A percentile compares a stretch with the other conserved stretches of the same genome.
These are phyloP conservation scores for Acanthamoeba divionensis DNA, from an alignment of 208 protist genomes.

Conservation along the genomic window DNA sequence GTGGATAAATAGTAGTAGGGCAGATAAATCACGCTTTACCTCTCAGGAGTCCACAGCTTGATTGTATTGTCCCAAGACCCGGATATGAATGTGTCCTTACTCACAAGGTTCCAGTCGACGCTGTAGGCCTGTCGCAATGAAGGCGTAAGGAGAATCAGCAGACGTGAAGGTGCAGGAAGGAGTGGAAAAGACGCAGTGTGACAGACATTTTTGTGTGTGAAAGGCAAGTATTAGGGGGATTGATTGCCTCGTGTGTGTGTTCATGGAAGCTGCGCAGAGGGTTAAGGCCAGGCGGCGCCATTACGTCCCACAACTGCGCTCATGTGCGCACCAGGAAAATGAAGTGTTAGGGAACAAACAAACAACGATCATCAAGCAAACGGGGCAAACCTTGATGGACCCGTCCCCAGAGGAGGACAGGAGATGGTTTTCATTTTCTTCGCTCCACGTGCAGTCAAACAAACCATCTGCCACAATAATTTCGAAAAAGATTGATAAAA, in stretches of 20 bases:
- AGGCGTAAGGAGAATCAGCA: neutral
- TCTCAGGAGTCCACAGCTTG: conserved; percentile 69
- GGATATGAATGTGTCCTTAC: conserved; percentile 69
- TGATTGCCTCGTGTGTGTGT: conserved; percentile 70
- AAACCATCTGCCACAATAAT: conserved; percentile 28
- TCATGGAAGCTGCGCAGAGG: conserved; percentile 63
- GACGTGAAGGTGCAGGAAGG: neutral
- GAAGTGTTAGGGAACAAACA: conserved; percentile 45
- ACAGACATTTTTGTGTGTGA: neutral
- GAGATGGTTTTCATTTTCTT: conserved; percentile 71
- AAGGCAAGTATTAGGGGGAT: neutral
- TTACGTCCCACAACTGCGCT: conserved; percentile 43
- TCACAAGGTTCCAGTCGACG: conserved; percentile 75
- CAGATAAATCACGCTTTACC: neutral
- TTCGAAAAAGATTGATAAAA: neutral
- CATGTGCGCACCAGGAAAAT: conserved; percentile 32
- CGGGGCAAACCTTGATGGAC: conserved; percentile 70
- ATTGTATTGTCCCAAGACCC: conserved; percentile 74
- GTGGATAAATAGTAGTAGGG: neutral
- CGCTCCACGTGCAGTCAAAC: conserved; percentile 72
- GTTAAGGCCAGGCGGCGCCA: neutral
- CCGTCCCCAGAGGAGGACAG: conserved; percentile 68
- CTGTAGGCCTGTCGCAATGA: neutral
- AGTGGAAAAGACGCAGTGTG: neutral
- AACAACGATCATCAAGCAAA: neutral